Percentiles rank a stretch among this genome's conserved stretches.
These are phyloP conservation scores for Somion occarium DNA, from an alignment of 1,284 basidiomycete species.

Conservation along the genomic window DNA sequence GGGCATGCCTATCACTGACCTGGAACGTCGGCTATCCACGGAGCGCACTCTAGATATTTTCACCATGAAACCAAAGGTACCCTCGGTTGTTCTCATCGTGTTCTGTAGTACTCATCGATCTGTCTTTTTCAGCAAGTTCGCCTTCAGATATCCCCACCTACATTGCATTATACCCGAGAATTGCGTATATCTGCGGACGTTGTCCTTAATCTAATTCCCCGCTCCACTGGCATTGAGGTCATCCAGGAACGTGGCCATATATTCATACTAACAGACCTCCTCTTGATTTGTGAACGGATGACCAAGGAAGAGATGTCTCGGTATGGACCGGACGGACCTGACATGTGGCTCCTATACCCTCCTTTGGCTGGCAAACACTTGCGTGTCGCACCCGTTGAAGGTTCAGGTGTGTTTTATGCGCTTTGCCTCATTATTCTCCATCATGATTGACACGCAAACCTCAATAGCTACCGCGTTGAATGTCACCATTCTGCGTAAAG, in stretches of 20 bases:
- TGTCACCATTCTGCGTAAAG: slow-evolving; percentile 87
- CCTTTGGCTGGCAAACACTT: slow-evolving; percentile 95
- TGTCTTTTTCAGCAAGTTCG: slow-evolving; percentile 66
- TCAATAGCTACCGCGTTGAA: slow-evolving; percentile 64
- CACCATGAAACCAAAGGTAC: slow-evolving; percentile 90
- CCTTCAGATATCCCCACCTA: slow-evolving; percentile 85
- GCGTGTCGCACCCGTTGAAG: slow-evolving; percentile 59
- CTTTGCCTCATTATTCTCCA: slow-evolving; percentile 7
- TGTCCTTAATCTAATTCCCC: slow-evolving; percentile 75
- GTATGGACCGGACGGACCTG: slow-evolving; percentile 54
- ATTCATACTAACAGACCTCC: slow-evolving; percentile 89
- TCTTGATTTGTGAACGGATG: slow-evolving; percentile 86
- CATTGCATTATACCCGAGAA: slow-evolving; percentile 77
- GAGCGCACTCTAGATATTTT: slow-evolving; percentile 89
- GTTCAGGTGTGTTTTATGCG: slow-evolving; percentile 41
- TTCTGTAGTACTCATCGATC: background rate
- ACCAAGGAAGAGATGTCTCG: slow-evolving; percentile 52
- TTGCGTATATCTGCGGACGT: slow-evolving; percentile 76
- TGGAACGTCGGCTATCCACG: slow-evolving; percentile 81
- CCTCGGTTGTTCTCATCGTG: background rate
- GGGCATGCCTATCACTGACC: slow-evolving; percentile 61
- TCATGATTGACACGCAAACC: slow-evolving; percentile 4
- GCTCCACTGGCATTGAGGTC: slow-evolving; percentile 69
- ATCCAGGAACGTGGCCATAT: slow-evolving; percentile 78
- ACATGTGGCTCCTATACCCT: slow-evolving; percentile 95